A percentile compares a stretch with the other conserved stretches of the same genome.
phyloP scores from a whole-genome alignment of 352 stramenopile species.

The Phytophthora aleatoria region DNA sequence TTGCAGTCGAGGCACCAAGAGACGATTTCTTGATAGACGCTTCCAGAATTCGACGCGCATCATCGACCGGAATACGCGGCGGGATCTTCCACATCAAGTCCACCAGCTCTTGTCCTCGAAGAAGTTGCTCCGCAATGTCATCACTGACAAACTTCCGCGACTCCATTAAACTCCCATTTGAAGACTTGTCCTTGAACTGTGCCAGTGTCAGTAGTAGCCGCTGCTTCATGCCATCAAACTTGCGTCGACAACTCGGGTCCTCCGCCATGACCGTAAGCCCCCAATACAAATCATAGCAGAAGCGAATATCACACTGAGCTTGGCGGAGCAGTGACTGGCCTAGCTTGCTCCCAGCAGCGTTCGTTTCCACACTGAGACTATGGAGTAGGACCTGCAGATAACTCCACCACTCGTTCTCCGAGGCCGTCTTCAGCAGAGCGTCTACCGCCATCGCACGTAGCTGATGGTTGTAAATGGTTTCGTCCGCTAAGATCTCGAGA shows the following conservation, averaged over 20 bases:
- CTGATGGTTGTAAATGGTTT: slow-evolving; percentile 60
- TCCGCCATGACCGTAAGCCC: slow-evolving; percentile 83
- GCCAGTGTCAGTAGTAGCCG: slow-evolving; percentile 72
- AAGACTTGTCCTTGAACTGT: slow-evolving; percentile 67
- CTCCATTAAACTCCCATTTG: slow-evolving; percentile 40
- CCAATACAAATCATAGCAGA: slow-evolving; percentile 89
- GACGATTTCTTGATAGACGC: slow-evolving; percentile 54
- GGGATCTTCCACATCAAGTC: slow-evolving; percentile 85
- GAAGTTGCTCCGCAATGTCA: slow-evolving; percentile 77
- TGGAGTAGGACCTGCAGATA: slow-evolving; percentile 78
- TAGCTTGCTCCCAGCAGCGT: slow-evolving; percentile 64
- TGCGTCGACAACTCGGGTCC: slow-evolving; percentile 73
- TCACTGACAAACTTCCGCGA: slow-evolving; percentile 40
- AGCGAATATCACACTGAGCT: slow-evolving; percentile 76
- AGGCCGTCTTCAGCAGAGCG: slow-evolving; percentile 64
- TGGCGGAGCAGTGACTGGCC: slow-evolving; percentile 73
- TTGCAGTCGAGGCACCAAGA: slow-evolving; percentile 30
- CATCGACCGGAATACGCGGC: slow-evolving; percentile 64
- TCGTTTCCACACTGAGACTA: slow-evolving; percentile 73
- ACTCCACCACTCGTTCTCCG: slow-evolving; percentile 81
- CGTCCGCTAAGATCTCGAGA: slow-evolving; percentile 76
- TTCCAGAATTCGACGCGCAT: slow-evolving; percentile 58
- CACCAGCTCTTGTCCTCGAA: slow-evolving; percentile 84
- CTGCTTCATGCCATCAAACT: slow-evolving; percentile 84
- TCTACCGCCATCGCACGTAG: slow-evolving; percentile 71